phyloP scores from a whole-genome alignment of 1,139 yeast species.

The Candida freyschussii region DNA sequence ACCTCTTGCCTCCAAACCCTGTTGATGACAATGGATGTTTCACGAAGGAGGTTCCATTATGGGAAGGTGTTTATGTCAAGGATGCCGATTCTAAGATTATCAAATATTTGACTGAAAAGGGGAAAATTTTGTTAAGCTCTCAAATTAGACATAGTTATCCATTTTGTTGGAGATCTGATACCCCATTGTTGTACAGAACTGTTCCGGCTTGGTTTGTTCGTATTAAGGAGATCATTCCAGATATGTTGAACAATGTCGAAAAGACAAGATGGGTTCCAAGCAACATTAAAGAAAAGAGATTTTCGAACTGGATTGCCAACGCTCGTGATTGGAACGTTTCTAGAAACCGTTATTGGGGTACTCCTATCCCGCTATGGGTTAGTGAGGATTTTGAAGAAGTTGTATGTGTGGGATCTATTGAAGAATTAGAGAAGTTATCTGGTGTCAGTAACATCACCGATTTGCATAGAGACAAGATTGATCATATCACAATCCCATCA shows the following conservation, averaged over 20 bases:
- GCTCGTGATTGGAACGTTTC: slow-evolving; percentile 99
- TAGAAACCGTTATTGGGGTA: slow-evolving; percentile 99
- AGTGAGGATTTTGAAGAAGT: slow-evolving; percentile 90
- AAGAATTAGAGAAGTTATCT: slow-evolving; percentile 76
- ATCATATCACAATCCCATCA: slow-evolving; percentile 91
- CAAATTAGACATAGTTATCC: slow-evolving; percentile 96
- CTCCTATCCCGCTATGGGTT: slow-evolving; percentile 97
- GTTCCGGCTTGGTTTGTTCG: slow-evolving; percentile 99
- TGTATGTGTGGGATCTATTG: slow-evolving; percentile 88
- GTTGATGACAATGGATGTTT: slow-evolving; percentile 89
- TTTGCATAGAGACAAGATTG: slow-evolving; percentile 90
- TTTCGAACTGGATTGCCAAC: slow-evolving; percentile 94
- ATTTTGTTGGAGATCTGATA: slow-evolving; percentile 99
- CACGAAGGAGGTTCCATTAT: slow-evolving; percentile 68
- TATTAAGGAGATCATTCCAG: slow-evolving; percentile 78
- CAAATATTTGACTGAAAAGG: slow-evolving; percentile 73
- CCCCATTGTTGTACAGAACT: slow-evolving; percentile 91
- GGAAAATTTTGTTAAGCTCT: slow-evolving; percentile 67
- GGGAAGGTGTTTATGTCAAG: slow-evolving; percentile 82
- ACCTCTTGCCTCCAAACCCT: slow-evolving; percentile 80
- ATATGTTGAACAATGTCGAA: slow-evolving; percentile 82
- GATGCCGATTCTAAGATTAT: slow-evolving; percentile 93
- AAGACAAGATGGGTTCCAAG: slow-evolving; percentile 93
- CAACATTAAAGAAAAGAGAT: slow-evolving; percentile 87
- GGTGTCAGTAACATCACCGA: slow-evolving; percentile 81